A percentile compares a stretch with the other conserved stretches of the same genome.
These are phyloP conservation scores for Alternaria arborescens DNA, from an alignment of 2,329 filamentous ascomycete genomes.

Conservation along the genomic window DNA sequence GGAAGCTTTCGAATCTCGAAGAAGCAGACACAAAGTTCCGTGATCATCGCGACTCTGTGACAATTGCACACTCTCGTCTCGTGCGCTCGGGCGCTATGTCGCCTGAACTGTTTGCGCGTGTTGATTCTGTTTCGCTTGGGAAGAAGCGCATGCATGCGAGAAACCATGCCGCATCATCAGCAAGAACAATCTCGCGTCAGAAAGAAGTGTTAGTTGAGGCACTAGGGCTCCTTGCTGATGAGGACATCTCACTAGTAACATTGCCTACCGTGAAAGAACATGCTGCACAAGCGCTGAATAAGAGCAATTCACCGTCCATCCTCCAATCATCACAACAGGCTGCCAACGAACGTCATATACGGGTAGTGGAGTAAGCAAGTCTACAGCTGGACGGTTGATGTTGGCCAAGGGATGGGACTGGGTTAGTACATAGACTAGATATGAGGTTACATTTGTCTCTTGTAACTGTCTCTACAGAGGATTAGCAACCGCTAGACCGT, in stretches of 20 bases:
- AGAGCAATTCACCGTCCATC: slow-evolving; percentile 17
- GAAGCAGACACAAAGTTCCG: slow-evolving; percentile 39
- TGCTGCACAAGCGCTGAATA: slow-evolving; percentile 20
- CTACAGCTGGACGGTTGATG: background rate
- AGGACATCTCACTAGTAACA: slow-evolving; percentile 1
- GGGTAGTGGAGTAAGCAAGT: slow-evolving; percentile 26
- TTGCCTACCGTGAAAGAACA: slow-evolving; percentile 16
- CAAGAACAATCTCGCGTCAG: background rate
- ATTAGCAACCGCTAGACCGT: background rate
- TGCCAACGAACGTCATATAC: slow-evolving; percentile 22
- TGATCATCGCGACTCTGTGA: slow-evolving; percentile 44
- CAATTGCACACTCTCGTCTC: slow-evolving; percentile 41
- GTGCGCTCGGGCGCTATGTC: slow-evolving; percentile 24
- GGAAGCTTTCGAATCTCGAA: slow-evolving; percentile 42
- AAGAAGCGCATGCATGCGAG: slow-evolving; percentile 40
- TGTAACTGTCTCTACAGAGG: background rate
- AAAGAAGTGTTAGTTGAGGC: background rate
- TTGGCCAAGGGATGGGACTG: background rate
- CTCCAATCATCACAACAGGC: slow-evolving; percentile 2
- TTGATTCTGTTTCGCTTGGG: slow-evolving; percentile 33
- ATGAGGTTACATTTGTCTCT: background rate
- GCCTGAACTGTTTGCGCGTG: slow-evolving; percentile 33
- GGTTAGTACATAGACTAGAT: background rate
- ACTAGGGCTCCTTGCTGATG: slow-evolving; percentile 1
- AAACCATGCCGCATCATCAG: slow-evolving; percentile 22